Percentiles rank a stretch among this genome's conserved stretches.
phyloP scores from a whole-genome alignment of 306 rosid genomes.

The Rubus idaeus region DNA sequence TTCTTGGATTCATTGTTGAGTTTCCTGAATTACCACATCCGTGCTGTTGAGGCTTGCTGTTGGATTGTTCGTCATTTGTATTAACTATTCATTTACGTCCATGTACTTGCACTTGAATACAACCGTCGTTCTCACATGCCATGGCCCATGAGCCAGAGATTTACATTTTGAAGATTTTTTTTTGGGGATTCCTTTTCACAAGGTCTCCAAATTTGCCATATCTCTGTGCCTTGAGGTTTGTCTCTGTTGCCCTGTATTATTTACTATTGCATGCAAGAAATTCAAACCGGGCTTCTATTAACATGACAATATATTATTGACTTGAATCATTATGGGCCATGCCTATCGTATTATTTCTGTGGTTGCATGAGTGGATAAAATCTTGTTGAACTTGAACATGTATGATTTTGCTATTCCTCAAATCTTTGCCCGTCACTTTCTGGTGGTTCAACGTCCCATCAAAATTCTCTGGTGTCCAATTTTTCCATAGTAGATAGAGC shows the following conservation, averaged over 20 bases:
- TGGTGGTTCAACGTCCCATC: not conserved
- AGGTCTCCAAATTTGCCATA: not conserved
- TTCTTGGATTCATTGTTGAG: not conserved
- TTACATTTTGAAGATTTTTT: not conserved
- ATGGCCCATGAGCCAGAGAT: no score
- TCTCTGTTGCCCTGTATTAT: no score
- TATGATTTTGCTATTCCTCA: not conserved
- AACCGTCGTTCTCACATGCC: not conserved
- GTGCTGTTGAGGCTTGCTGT: not conserved
- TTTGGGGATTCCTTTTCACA: not conserved
- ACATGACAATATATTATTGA: not conserved
- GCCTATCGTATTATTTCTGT: slow-evolving; percentile 14
- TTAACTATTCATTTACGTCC: not conserved
- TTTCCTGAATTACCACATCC: not conserved
- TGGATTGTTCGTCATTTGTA: not conserved
- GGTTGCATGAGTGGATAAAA: slow-evolving; percentile 30
- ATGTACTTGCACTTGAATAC: not conserved
- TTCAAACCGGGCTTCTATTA: not conserved
- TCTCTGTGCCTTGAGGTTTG: no score
- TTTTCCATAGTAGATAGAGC: slow-evolving; percentile 43
- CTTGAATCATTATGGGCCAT: slow-evolving; percentile 22
- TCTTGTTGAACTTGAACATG: not conserved
- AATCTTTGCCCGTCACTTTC: slow-evolving; percentile 23
- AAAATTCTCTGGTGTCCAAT: slow-evolving; percentile 43
- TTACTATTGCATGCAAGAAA: not conserved